Base-by-base conservation (phyloP, 1,139 yeast genomes). In the Saccharomyces pastorianus region DNA sequence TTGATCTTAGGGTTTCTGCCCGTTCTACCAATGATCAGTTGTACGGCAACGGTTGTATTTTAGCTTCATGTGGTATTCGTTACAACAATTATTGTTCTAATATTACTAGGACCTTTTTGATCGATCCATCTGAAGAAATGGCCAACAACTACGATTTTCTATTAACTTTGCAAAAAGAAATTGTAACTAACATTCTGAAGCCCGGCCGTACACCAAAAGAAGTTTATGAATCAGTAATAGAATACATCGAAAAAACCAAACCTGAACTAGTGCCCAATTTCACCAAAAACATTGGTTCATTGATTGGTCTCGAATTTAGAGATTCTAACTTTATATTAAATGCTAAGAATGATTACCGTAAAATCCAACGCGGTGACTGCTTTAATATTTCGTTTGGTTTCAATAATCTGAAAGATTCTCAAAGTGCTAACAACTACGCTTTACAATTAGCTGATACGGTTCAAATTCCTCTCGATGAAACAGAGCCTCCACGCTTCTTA, bases 21-120 rank as follows among this genome's bases (percentile, higher is more conserved):
- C 80, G 84, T 60, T 85, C 96, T 0, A 80, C 81, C 53, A 80
- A 83, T 57, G 81, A 82, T 52, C 79, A 77, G 60, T 77, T 91
- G 56, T 79, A 79, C 47, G 86, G 87, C 11, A 86, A 86, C 46
- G 95, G 96, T 20, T 90, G 88, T 42, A 90, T 93, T 52, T 73
- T 90, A 62, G 81, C 96, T 9, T 84, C 95, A 3, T 73, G 95
- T 59, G 97, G 97, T 51, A 77, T 91, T 59, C 80, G 97, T 64
- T 93, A 90, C 73, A 88, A 85, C 68, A 84, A 88, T 47, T 93
- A 93, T 71, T 89, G 97, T 71, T 85, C 97, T 3, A 89, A 88
- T 64, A 76, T 91, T 52, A 93, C 86, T 11, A 80, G 99, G 71
- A 88, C 97, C 0, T 93, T 88, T 65, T 76, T 93, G 66, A 88